Percentiles rank a stretch among this genome's conserved stretches.
These are phyloP conservation scores for Heracleum sosnowskyi DNA, from an alignment of 129 eudicot genomes.

Conservation along the genomic window DNA sequence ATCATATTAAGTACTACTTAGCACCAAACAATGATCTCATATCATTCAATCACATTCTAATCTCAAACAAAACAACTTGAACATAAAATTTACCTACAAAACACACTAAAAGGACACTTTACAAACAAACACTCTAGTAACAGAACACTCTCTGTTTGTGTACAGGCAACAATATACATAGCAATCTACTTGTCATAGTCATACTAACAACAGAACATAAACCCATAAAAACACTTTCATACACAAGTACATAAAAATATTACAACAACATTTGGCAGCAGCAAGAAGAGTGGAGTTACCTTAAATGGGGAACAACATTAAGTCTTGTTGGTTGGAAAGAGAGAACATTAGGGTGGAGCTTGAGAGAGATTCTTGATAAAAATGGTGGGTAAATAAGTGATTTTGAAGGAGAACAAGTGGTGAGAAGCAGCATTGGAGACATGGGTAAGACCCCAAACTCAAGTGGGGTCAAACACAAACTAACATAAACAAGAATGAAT, in stretches of 20 bases:
- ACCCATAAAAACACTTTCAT: background rate
- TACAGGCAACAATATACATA: background rate
- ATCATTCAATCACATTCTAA: background rate
- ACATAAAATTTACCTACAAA: background rate
- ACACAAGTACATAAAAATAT: background rate
- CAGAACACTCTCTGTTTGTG: background rate
- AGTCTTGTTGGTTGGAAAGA: background rate
- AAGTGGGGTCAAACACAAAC: background rate
- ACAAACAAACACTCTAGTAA: background rate
- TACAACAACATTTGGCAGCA: background rate
- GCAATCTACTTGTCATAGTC: background rate
- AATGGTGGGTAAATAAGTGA: background rate
- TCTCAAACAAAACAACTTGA: background rate
- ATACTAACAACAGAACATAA: background rate
- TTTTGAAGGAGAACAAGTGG: background rate
- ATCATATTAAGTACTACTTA: background rate
- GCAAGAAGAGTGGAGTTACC: background rate
- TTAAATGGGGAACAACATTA: background rate
- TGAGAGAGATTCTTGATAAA: background rate
- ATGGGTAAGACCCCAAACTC: background rate
- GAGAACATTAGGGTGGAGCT: background rate
- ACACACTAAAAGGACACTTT: background rate
- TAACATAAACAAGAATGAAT: background rate
- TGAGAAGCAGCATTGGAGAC: constrained; percentile 4
- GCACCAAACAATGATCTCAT: background rate